Percentiles rank a stretch among this genome's conserved stretches.
Conservation (phyloP, 352 stramenopile genomes). For the Globisporangium lucens region DNA sequence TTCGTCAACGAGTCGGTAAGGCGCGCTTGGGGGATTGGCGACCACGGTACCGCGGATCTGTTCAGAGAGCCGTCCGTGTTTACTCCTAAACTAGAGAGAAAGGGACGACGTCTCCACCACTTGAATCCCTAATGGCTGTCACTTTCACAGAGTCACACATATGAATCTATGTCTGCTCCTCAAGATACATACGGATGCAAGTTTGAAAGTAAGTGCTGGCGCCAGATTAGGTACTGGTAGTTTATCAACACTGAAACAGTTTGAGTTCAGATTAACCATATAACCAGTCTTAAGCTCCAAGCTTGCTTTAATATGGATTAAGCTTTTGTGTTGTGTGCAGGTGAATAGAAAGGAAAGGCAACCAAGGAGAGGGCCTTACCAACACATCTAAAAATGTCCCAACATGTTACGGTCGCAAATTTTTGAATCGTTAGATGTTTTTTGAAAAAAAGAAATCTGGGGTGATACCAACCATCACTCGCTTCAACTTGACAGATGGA, state of each 20-base stretch:
- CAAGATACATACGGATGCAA: background rate
- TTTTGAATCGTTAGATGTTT: background rate
- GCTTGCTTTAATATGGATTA: background rate
- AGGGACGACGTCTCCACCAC: background rate
- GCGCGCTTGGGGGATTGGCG: background rate
- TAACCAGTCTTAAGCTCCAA: no score
- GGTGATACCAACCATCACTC: background rate
- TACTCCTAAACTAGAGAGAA: background rate
- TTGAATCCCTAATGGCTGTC: background rate
- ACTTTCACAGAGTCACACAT: background rate
- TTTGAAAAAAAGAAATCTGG: background rate
- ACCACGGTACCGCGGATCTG: background rate
- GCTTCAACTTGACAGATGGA: slow-evolving; percentile 3
- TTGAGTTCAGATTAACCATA: no score
- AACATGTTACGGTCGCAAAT: background rate
- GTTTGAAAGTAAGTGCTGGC: background rate
- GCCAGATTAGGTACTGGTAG: background rate
- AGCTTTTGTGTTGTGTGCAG: background rate
- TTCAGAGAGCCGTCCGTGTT: background rate
- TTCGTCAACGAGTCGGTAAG: slow-evolving; percentile 6
- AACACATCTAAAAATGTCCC: background rate
- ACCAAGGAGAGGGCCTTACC: background rate
- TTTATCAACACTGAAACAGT: background rate
- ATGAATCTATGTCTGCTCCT: background rate
- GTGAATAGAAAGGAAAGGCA: background rate